Evolutionary conservation across 345 rosid genomes (phyloP), one percentile per base, ranked within the genome.

Genomic region (Raphanus sativus): DNA sequence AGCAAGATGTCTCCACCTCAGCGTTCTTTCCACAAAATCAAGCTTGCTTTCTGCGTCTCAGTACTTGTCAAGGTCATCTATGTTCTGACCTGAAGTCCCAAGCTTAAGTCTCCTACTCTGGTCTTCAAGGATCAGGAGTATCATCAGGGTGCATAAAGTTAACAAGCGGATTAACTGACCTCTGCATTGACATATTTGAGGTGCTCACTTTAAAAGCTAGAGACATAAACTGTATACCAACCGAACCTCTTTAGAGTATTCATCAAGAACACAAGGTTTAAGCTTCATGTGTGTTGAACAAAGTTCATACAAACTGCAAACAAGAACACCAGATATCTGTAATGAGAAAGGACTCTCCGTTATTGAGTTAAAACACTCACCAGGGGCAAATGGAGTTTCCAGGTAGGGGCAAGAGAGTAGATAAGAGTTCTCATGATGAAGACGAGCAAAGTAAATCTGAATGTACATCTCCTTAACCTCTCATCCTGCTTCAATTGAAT

Each of bases 61-160:
- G 80, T 95, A 93, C 85, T 92, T 93, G 59, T 84, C 83, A 65
- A 96, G 94, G 85, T 93, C 99, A 70, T 91, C 91, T 24, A 96
- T 87, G 62, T 93, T 96, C 83, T 96, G 98, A 78, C 98, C 99
- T n/a, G 99, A 96, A 26, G 99, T 96, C 83, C 99, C 97, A 77
- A 96, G 98, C 21, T 21, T 21, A 21, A 21, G 21, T 21, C 21
- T 21, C 21, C 21, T 21, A 21, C 21, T 21, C 21, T 21, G 21
- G 21, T 21, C 21, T 21, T 21, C 21, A 21, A 21, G 21, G 21
- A 21, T 21, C 21, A 21, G 21, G 21, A 21, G 21, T 21, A 21
- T 21, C 21, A 21, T 21, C 21, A 21, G 21, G 21, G 21, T 21
- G 21, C 21, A 21, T 21, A 21, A 21, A 21, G 21, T 21, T 21